A percentile compares a stretch with the other conserved stretches of the same genome.
These are phyloP conservation scores for Medicago ruthenica DNA, from an alignment of 306 rosid species.

Conservation along the genomic window DNA sequence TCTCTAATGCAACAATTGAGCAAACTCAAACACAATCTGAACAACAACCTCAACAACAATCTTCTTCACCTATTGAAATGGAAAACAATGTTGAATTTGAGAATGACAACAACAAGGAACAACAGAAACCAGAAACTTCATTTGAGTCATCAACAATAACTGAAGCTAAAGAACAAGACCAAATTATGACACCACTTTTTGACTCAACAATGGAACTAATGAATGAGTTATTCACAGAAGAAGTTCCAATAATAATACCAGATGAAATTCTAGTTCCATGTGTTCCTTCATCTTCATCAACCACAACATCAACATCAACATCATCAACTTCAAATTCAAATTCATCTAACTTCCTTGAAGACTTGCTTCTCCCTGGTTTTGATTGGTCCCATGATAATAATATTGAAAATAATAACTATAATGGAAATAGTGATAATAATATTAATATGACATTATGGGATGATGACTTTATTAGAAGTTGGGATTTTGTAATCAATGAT, in stretches of 20 bases:
- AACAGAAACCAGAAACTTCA: constrained; percentile 49
- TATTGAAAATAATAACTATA: constrained; percentile 25
- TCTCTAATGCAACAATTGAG: constrained; percentile 42
- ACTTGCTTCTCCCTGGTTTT: constrained; percentile 63
- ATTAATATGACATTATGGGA: constrained; percentile 55
- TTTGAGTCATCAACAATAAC: constrained; percentile 46
- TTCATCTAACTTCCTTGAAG: constrained; percentile 58
- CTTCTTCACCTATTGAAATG: constrained; percentile 25
- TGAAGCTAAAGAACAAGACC: constrained; percentile 51
- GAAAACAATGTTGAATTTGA: constrained; percentile 2
- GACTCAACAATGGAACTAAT: constrained; percentile 54
- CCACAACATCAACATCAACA: constrained; percentile 38
- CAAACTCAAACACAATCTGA: constrained; percentile 45
- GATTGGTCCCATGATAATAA: constrained; percentile 52
- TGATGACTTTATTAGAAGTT: constrained; percentile 64
- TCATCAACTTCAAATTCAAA: constrained; percentile 45
- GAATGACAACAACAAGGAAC: constrained; percentile 46
- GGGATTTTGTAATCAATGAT: constrained; percentile 56
- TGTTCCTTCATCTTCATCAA: constrained; percentile 51
- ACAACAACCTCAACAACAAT: constrained; percentile 10
- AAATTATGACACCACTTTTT: constrained; percentile 41
- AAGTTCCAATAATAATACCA: constrained; percentile 62
- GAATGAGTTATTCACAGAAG: constrained; percentile 65
- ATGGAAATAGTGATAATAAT: neutral
- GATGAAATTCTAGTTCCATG: constrained; percentile 50